Evolutionary conservation across 768 basidiomycete species (phyloP), one percentile per base, ranked within the genome.

Genomic region (Pulveroboletus sp.): DNA sequence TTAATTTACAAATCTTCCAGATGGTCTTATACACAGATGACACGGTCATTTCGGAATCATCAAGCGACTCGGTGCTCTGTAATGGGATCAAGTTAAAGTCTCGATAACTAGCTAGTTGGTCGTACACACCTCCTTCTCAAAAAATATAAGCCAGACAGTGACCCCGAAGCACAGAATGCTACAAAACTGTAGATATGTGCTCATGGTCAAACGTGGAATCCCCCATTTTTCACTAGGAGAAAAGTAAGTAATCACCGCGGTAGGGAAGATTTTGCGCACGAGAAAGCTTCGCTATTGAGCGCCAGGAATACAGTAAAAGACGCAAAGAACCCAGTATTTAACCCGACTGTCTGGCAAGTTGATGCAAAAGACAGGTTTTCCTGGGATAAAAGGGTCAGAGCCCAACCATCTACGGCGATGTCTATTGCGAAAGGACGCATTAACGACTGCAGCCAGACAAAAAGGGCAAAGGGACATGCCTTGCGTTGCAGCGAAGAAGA

Each of bases 231-330:
- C 64, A 34, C 87, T 90, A 50, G 33, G 35, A 35, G 17, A 13
- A n/a, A 36, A 13, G 39, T 61, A 13, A 64, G 50, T 36, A 24
- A 16, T 51, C 12, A 31, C 21, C 20, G 51, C 20, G 40, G 11
- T 40, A 19, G 38, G 31, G 29, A 39, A 40, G 9, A 29, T 40
- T 32, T 4, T 5, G 71, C 82, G 39, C 60, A 90, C 88, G 84
- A 80, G 63, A 99, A 99, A 21, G 87, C 85, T 59, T 92, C 86
- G 55, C 91, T 94, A 64, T 97, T 99, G 64, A 99, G 83, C 0
- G 97, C 97, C 35, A 99, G 78, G 64, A 98, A 98, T 6, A 98
- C 93, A 8, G 97, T 99, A 64, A 97, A 98, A 2, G 92, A 94
- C 25, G 94, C 79, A 62, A 98, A 94, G 68, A 86, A 97, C 6